Conservation (phyloP, 768 basidiomycete species). For the Tylopilus balloui region DNA sequence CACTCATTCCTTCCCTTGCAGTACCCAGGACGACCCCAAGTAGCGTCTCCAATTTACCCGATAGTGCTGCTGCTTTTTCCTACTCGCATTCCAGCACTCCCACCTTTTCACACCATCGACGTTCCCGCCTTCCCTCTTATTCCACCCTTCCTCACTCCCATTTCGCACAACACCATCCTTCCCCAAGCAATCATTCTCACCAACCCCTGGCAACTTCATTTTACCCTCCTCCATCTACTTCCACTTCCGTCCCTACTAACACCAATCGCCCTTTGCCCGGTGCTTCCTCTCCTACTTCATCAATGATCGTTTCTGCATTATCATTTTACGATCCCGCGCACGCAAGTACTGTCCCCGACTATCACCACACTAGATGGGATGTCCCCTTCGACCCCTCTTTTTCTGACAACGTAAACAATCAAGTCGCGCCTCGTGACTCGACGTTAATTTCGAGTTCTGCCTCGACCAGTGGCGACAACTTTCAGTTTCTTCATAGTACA, state of each 20-base stretch:
- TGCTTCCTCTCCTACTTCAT: constrained; percentile 2
- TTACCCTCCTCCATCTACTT: neutral
- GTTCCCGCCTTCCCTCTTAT: neutral
- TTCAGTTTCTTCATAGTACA: constrained; percentile 1
- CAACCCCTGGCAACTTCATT: neutral
- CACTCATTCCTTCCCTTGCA: constrained; percentile 8
- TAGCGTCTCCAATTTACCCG: neutral
- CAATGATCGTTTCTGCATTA: constrained; percentile 53
- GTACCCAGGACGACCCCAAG: constrained; percentile 6
- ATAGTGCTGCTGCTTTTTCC: neutral
- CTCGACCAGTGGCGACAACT: neutral
- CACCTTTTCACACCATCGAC: neutral
- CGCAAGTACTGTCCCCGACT: constrained; percentile 33
- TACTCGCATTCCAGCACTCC: neutral
- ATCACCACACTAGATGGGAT: constrained; percentile 36
- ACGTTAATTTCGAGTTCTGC: neutral
- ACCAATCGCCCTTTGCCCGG: neutral
- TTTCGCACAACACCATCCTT: neutral
- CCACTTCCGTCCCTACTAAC: neutral
- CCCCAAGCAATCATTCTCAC: neutral
- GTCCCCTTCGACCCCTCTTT: constrained; percentile 14
- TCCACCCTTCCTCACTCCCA: neutral
- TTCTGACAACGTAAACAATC: neutral
- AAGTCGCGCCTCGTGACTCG: neutral
- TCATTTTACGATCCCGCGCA: constrained; percentile 51